phyloP scores from a whole-genome alignment of 371 early-diverging fungal genomes.

The Nosema muscidifuracis region DNA sequence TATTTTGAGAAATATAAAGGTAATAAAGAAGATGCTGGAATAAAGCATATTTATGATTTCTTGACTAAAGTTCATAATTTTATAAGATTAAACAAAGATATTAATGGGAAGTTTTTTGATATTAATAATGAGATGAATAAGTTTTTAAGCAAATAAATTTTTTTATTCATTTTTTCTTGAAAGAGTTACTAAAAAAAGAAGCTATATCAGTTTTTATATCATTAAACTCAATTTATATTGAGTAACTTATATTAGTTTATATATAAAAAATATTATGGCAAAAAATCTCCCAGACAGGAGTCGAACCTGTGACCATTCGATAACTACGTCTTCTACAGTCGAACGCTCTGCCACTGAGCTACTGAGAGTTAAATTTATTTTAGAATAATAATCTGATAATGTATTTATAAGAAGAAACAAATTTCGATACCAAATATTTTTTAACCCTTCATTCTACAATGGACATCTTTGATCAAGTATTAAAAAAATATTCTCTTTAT shows the following conservation, averaged over 20 bases:
- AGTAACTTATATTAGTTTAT: too few relatives aligned
- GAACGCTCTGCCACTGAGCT: conserved; percentile 63
- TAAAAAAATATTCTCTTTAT: not conserved
- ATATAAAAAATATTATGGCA: too few relatives aligned
- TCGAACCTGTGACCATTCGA: conserved; percentile 63
- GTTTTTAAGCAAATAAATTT: too few relatives aligned
- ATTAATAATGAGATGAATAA: not conserved
- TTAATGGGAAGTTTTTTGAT: not conserved
- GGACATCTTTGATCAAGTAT: not conserved
- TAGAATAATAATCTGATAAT: too few relatives aligned
- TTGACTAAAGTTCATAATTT: not conserved
- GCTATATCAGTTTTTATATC: too few relatives aligned
- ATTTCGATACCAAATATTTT: too few relatives aligned
- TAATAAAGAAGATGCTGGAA: not conserved
- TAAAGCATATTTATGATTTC: not conserved
- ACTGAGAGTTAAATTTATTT: conserved; percentile 59
- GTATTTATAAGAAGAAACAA: too few relatives aligned
- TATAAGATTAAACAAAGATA: not conserved
- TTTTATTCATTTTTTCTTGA: too few relatives aligned
- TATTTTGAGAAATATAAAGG: not conserved
- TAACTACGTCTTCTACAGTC: conserved; percentile 63
- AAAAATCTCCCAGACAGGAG: conserved; percentile 64
- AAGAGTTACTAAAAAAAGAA: too few relatives aligned
- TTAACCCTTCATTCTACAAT: not conserved
- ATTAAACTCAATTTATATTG: too few relatives aligned